Percentiles rank a stretch among this genome's conserved stretches.
Evolutionary conservation across 2,329 filamentous ascomycete genomes (phyloP).

Genomic region (Exophiala aquamarina): DNA sequence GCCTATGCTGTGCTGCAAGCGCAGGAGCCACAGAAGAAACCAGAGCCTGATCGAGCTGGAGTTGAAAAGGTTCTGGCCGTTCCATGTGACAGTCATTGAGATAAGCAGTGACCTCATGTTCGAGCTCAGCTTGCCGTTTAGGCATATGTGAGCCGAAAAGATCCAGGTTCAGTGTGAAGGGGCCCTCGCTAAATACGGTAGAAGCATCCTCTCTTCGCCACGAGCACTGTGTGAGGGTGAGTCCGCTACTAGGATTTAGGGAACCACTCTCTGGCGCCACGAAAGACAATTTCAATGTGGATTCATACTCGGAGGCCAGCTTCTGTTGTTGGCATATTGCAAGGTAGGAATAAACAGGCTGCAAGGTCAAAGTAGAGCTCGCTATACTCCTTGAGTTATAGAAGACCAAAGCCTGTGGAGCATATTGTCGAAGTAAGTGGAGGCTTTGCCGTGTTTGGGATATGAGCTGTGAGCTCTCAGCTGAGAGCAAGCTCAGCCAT

Average conservation of each 20-base stretch:
- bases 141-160: conserved; percentile 4
- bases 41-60: conserved; percentile 35
- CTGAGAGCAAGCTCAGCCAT: conserved; percentile 6
- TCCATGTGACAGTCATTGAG: conserved; percentile 4
- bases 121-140: conserved; percentile 1
- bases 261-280: background rate
- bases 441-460: conserved; percentile 14
- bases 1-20: conserved; percentile 69
- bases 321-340: conserved; percentile 12
- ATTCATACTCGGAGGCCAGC: conserved; percentile 14
- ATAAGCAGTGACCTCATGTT: conserved; percentile 11
- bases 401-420: conserved; percentile 11
- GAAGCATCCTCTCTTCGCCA: too few relatives aligned
- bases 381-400: conserved; percentile 2
- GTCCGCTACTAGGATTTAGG: conserved; percentile 3
- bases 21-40: conserved; percentile 72
- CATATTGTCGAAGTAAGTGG: conserved; percentile 9
- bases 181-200: background rate
- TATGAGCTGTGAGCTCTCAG: conserved; percentile 5
- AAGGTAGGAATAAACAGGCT: conserved; percentile 9
- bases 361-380: conserved; percentile 5
- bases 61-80: conserved; percentile 11
- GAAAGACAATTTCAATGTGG: conserved; percentile 9
- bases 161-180: conserved; percentile 11
- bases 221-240: background rate